Evolutionary conservation across 495 filamentous ascomycete genomes (phyloP).

Genomic region (Thermothielavioides terrestris): DNA sequence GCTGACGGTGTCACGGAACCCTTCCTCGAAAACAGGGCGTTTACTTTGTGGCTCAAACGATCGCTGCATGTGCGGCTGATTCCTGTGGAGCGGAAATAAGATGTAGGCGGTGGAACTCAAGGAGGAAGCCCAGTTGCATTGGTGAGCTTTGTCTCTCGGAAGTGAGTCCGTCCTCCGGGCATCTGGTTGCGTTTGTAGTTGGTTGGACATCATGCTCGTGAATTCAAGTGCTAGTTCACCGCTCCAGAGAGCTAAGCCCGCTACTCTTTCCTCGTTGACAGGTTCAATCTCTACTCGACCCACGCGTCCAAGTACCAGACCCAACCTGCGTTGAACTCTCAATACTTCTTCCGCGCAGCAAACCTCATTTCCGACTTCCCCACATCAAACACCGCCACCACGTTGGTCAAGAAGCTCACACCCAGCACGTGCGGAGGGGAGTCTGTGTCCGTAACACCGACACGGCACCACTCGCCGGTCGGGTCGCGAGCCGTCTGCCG

Average conservation of each 20-base stretch:
- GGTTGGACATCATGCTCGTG: too few relatives aligned
- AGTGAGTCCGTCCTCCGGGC: too few relatives aligned
- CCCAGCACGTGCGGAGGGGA: constrained; percentile 45
- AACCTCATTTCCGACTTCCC: constrained; percentile 32
- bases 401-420: constrained; percentile 52
- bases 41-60: constrained; percentile 10
- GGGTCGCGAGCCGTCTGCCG: constrained; percentile 29
- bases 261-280: too few relatives aligned
- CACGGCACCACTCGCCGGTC: constrained; percentile 34
- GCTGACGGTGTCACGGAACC: constrained; percentile 22
- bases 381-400: constrained; percentile 53
- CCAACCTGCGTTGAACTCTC: too few relatives aligned
- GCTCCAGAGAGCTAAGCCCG: too few relatives aligned
- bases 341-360: constrained; percentile 18
- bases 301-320: not conserved
- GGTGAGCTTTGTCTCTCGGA: too few relatives aligned
- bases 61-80: constrained; percentile 8
- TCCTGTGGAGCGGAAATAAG: not conserved
- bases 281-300: too few relatives aligned
- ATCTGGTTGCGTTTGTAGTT: too few relatives aligned
- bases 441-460: constrained; percentile 33
- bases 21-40: constrained; percentile 15
- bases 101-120: too few relatives aligned
- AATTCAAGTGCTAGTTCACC: too few relatives aligned
- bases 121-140: too few relatives aligned